These are phyloP conservation scores for Posidonia oceanica DNA, from an alignment of 116 monocot genomes.

Conservation along the genomic window DNA sequence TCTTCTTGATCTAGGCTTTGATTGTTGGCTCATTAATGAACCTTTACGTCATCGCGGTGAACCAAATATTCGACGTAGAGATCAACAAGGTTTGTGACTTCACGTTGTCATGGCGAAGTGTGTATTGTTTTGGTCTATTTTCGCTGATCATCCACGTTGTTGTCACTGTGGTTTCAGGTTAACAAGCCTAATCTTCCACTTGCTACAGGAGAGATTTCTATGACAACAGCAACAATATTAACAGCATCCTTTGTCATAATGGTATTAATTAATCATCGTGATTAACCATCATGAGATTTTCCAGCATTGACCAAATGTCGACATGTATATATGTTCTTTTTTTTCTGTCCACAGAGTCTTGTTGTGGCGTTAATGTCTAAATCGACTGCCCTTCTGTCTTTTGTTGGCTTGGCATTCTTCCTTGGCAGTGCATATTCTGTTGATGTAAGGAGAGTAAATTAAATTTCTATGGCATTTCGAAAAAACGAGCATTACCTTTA, in stretches of 20 bases:
- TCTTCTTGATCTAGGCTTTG: slow-evolving; percentile 39
- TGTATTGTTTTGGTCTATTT: not conserved
- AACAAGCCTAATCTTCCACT: slow-evolving; percentile 88
- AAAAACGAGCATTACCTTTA: not conserved
- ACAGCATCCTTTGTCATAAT: slow-evolving; percentile 44
- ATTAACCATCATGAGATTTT: no score
- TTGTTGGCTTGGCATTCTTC: not conserved
- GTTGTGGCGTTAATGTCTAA: not conserved
- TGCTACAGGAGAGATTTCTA: slow-evolving; percentile 83
- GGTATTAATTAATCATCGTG: slow-evolving; percentile 19
- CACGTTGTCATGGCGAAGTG: no score
- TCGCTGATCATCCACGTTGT: not conserved
- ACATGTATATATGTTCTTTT: not conserved
- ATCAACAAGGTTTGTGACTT: slow-evolving; percentile 64
- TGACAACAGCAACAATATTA: slow-evolving; percentile 38
- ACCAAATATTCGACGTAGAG: slow-evolving; percentile 91
- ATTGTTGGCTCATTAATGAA: slow-evolving; percentile 79
- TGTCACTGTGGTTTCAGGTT: slow-evolving; percentile 30
- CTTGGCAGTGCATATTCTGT: not conserved
- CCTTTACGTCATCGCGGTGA: slow-evolving; percentile 86
- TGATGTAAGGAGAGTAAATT: not conserved
- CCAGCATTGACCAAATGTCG: no score
- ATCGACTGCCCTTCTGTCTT: not conserved
- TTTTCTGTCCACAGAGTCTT: not conserved
- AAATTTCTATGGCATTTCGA: not conserved